These are phyloP conservation scores for Cymbopogon flexuosus DNA, from an alignment of 202 grass and related monocot genomes.

Conservation along the genomic window DNA sequence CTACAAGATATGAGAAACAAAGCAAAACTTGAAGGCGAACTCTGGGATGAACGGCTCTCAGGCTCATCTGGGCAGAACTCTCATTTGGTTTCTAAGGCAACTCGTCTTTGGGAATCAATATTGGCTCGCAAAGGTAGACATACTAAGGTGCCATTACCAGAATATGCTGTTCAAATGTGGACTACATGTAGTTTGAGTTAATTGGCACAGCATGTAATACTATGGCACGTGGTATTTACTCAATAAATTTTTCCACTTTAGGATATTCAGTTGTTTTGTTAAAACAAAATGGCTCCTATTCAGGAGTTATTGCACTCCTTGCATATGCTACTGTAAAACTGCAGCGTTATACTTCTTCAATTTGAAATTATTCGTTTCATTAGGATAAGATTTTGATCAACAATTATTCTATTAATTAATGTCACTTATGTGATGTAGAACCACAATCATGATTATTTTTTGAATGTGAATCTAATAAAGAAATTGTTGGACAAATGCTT, in stretches of 20 bases:
- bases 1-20: conserved; percentile 88
- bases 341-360: conserved; percentile 2
- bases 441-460: not conserved
- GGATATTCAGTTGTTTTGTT: not conserved
- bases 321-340: not conserved
- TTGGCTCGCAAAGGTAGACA: conserved; percentile 83
- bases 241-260: conserved; percentile 8
- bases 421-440: not conserved
- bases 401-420: not conserved
- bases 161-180: conserved; percentile 25
- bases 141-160: conserved; percentile 2
- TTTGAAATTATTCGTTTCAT: not conserved
- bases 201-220: not conserved
- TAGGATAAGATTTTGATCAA: not conserved
- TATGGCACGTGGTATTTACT: not conserved
- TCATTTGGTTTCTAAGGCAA: conserved; percentile 85
- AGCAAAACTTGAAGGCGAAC: conserved; percentile 88
- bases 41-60: conserved; percentile 79
- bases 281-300: conserved; percentile 17
- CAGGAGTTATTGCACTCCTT: not conserved
- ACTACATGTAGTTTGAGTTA: not conserved
- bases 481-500: not conserved
- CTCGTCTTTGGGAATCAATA: conserved; percentile 95
- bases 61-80: conserved; percentile 81
- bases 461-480: not conserved